phyloP scores from a whole-genome alignment of 352 stramenopile genomes.

The Phytophthora rubi region DNA sequence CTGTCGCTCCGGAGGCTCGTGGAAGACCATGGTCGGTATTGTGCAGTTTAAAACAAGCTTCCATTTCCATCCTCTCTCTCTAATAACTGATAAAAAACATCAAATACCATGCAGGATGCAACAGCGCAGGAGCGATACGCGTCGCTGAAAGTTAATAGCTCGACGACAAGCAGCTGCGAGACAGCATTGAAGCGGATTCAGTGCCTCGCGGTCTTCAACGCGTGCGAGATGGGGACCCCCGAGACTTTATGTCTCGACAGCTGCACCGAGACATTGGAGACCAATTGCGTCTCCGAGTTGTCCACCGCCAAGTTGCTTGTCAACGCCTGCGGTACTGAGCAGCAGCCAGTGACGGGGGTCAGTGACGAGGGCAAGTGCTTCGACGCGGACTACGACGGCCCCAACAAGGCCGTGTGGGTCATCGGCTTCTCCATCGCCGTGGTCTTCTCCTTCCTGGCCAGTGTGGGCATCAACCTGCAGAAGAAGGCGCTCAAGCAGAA shows the following conservation, averaged over 20 bases:
- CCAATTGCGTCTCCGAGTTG: slow-evolving; percentile 48
- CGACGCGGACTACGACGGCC: slow-evolving; percentile 63
- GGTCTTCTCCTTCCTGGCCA: slow-evolving; percentile 84
- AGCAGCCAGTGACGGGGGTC: slow-evolving; percentile 32
- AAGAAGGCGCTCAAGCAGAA: slow-evolving; percentile 89
- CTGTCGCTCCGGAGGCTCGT: slow-evolving; percentile 56
- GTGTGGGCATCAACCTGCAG: slow-evolving; percentile 86
- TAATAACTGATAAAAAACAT: background rate
- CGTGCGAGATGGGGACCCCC: slow-evolving; percentile 71
- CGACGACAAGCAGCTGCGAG: slow-evolving; percentile 34
- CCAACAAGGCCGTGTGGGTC: slow-evolving; percentile 73
- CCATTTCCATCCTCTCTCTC: background rate
- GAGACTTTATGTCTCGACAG: slow-evolving; percentile 63
- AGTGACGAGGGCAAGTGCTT: slow-evolving; percentile 78
- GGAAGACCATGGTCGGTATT: slow-evolving; percentile 50
- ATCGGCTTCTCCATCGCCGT: slow-evolving; percentile 82
- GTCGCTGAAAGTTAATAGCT: slow-evolving; percentile 35
- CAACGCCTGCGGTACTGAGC: slow-evolving; percentile 42
- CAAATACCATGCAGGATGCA: slow-evolving; percentile 38
- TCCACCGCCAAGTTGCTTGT: slow-evolving; percentile 15
- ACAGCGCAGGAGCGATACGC: slow-evolving; percentile 44
- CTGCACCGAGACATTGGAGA: slow-evolving; percentile 43
- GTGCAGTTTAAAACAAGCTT: background rate
- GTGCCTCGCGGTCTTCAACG: slow-evolving; percentile 69
- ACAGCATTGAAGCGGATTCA: slow-evolving; percentile 49